phyloP scores from a whole-genome alignment of 352 stramenopile species.

The Aphanomyces astaci region DNA sequence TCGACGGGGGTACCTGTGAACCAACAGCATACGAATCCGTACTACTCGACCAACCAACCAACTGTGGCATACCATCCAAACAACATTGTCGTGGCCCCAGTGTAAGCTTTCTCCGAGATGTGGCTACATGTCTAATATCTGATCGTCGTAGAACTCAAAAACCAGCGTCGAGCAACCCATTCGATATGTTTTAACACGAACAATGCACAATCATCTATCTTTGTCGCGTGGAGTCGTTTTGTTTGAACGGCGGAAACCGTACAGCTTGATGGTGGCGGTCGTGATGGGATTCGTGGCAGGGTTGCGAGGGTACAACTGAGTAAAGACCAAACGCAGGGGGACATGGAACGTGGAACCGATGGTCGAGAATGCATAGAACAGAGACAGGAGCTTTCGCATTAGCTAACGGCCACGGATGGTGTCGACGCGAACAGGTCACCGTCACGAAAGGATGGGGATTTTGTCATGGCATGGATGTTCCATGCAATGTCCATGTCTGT shows the following conservation, averaged over 20 bases:
- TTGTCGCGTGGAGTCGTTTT: no score
- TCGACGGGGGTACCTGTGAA: neutral
- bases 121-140: neutral
- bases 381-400: no score
- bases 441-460: neutral
- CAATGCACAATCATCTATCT: neutral
- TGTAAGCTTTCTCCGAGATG: neutral
- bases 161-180: slow-evolving; percentile 14
- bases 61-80: neutral
- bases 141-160: neutral
- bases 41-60: neutral
- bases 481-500: slow-evolving; percentile 4
- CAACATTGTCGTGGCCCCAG: neutral
- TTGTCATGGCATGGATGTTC: slow-evolving; percentile 8
- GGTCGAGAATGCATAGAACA: no score
- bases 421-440: neutral
- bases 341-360: no score
- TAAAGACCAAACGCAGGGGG: neutral
- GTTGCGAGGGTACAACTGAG: neutral
- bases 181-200: slow-evolving; percentile 20
- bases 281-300: no score
- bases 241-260: no score
- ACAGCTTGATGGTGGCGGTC: no score
- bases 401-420: neutral
- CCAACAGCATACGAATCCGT: no score